Percentiles rank a stretch among this genome's conserved stretches.
These are phyloP conservation scores for Curvularia spicifera DNA, from an alignment of 2,329 filamentous ascomycete species.

Conservation along the genomic window DNA sequence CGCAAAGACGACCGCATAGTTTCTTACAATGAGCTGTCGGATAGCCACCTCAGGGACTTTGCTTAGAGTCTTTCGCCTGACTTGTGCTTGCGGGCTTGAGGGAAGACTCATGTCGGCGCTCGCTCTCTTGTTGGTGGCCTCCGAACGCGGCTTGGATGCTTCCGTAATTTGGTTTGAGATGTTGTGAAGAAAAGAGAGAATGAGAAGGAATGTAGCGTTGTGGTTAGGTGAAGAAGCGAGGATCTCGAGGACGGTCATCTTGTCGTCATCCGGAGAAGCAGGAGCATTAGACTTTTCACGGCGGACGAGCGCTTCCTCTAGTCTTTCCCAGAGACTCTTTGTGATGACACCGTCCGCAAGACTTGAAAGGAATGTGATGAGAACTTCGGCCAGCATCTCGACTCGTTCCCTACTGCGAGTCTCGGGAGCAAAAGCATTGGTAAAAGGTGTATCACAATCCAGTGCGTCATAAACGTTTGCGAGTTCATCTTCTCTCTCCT, in stretches of 20 bases:
- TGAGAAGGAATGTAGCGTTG: constrained; percentile 87
- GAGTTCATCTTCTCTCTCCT: constrained; percentile 52
- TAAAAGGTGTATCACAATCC: constrained; percentile 71
- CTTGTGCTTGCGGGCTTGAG: constrained; percentile 45
- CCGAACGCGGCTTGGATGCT: constrained; percentile 29
- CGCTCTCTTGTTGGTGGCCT: constrained; percentile 31
- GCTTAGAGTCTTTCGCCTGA: constrained; percentile 48
- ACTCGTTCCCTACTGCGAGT: constrained; percentile 70
- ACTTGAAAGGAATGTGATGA: constrained; percentile 76
- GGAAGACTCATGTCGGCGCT: constrained; percentile 35
- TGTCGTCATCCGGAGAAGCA: constrained; percentile 59
- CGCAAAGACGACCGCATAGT: constrained; percentile 70
- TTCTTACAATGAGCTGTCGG: constrained; percentile 65
- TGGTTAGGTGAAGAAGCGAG: constrained; percentile 73
- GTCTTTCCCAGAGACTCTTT: constrained; percentile 66
- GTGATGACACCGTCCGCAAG: constrained; percentile 82
- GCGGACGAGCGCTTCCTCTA: constrained; percentile 35
- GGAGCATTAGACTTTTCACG: constrained; percentile 54
- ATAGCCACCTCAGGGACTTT: constrained; percentile 60
- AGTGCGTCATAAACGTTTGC: constrained; percentile 67
- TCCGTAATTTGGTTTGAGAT: constrained; percentile 62
- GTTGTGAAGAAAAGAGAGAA: constrained; percentile 75
- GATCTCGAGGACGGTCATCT: constrained; percentile 72
- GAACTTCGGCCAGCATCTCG: constrained; percentile 73
- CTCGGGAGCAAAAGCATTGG: constrained; percentile 64